Base-by-base conservation (phyloP, 2,329 filamentous ascomycete genomes). In the Aspergillus udagawae region DNA sequence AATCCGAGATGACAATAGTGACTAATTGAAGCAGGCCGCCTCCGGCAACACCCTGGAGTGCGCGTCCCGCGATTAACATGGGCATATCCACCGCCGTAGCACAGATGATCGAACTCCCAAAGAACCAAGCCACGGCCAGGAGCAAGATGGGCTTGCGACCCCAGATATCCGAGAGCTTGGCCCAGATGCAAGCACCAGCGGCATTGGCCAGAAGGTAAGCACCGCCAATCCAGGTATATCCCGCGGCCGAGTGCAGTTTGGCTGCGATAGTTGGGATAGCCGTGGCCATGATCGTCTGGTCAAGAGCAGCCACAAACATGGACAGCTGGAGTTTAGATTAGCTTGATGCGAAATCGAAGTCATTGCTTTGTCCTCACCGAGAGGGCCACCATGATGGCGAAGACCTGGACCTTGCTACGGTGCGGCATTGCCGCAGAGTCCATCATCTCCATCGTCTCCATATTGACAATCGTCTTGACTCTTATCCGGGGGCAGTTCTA, bases 201-300 rank as follows among this genome's bases (percentile, higher is more conserved):
- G 87, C 85, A 63, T 84, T 84, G 17, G 86, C 86, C 12, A 92
- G 81, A 3, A 91, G 77, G 69, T 88, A 92, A 0, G 88, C 83
- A 23, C 82, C 85, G 1, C 88, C 89, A 59, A 92, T 87, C 90
- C 89, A 92, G 9, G 86, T 85, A 71, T 91, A 92, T 27, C 88
- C 88, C 14, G 83, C 77, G 3, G 83, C 83, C 5, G 87, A 88
- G 42, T 84, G 66, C 58, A 92, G 83, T 57, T 88, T 79, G 29
- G 79, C 75, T 20, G 78, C 76, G 53, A 86, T 86, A 1, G 83
- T 84, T 0, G 84, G 84, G 0, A 86, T 71, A 1, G 83, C 82
- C 7, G 84, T 86, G 0, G 84, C 82, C 52, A 86, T 77, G 62
- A 86, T 86, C 0, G 83, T 84, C 53, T 68, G 65, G 53, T 75